A percentile compares a stretch with the other conserved stretches of the same genome.
phyloP scores from a whole-genome alignment of 768 basidiomycete genomes.

The Lentinus tigrinus region DNA sequence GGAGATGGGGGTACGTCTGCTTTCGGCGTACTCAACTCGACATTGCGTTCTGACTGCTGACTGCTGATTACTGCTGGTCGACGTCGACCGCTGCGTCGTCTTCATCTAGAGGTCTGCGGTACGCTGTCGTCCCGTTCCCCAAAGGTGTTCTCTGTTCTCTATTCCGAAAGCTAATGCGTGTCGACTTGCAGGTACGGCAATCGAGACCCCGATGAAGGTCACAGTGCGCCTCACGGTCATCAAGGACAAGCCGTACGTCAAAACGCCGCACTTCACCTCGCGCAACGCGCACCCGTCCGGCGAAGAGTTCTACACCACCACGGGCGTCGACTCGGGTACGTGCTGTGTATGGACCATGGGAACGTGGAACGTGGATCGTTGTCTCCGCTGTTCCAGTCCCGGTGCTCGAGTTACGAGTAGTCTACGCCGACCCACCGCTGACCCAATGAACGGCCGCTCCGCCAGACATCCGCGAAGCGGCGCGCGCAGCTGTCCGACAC shows the following conservation, averaged over 20 bases:
- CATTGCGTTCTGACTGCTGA: too few relatives aligned
- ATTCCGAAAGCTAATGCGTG: background rate
- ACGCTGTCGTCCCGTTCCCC: constrained; percentile 24
- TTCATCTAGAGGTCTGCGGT: constrained; percentile 56
- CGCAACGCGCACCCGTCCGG: constrained; percentile 22
- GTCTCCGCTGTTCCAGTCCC: background rate
- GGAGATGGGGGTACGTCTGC: constrained; percentile 58
- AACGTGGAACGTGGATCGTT: too few relatives aligned
- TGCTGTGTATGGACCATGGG: background rate
- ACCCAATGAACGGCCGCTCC: background rate
- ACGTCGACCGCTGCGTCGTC: too few relatives aligned
- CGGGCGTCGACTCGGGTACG: constrained; percentile 50
- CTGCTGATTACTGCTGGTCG: too few relatives aligned
- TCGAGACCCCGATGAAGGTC: constrained; percentile 61
- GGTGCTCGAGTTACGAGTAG: too few relatives aligned
- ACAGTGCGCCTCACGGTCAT: constrained; percentile 53
- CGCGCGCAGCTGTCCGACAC: constrained; percentile 52
- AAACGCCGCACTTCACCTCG: constrained; percentile 55
- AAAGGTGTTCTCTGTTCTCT: too few relatives aligned
- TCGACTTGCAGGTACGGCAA: constrained; percentile 48
- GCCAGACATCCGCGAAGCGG: constrained; percentile 51
- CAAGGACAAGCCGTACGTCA: constrained; percentile 56
- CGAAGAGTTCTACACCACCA: constrained; percentile 54
- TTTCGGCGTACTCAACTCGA: background rate
- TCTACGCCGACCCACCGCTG: background rate